Evolutionary conservation across 305 asterid species (phyloP).

Genomic region (Fraxinus nigra): DNA sequence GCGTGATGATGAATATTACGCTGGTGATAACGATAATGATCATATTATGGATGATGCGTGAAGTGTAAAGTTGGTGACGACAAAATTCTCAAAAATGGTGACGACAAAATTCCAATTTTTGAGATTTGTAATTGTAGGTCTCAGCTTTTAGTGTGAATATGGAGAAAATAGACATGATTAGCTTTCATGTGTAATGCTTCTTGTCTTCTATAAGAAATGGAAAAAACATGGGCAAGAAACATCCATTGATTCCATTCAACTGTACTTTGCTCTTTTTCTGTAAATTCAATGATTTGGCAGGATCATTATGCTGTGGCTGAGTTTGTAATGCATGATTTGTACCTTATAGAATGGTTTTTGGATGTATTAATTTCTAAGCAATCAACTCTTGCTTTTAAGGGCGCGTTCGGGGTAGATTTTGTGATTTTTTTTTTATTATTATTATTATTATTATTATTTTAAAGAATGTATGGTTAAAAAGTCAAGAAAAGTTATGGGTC

Average conservation of each 20-base stretch:
- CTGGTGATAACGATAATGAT: conserved; percentile 91
- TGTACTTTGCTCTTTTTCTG: background rate
- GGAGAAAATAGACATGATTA: background rate
- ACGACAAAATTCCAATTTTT: background rate
- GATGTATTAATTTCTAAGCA: background rate
- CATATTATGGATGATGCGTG: conserved; percentile 61
- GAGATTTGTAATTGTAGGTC: background rate
- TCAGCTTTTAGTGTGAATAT: conserved; percentile 36
- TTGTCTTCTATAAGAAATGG: conserved; percentile 15
- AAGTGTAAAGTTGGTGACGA: conserved; percentile 13
- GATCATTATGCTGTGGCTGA: background rate
- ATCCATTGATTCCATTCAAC: background rate
- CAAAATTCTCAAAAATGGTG: background rate
- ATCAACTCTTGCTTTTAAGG: background rate
- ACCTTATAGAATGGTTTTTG: background rate
- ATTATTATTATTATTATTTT: too few species aligned
- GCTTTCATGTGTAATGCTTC: conserved; percentile 14
- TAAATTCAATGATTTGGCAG: background rate
- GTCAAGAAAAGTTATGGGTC: background rate
- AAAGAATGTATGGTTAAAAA: background rate
- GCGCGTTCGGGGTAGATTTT: background rate
- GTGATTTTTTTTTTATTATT: background rate
- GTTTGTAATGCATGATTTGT: background rate
- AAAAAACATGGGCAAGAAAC: background rate
- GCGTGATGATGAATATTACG: conserved; percentile 94